phyloP scores from a whole-genome alignment of 192 early-diverging fungal genomes.

The Coemansia sp. region DNA sequence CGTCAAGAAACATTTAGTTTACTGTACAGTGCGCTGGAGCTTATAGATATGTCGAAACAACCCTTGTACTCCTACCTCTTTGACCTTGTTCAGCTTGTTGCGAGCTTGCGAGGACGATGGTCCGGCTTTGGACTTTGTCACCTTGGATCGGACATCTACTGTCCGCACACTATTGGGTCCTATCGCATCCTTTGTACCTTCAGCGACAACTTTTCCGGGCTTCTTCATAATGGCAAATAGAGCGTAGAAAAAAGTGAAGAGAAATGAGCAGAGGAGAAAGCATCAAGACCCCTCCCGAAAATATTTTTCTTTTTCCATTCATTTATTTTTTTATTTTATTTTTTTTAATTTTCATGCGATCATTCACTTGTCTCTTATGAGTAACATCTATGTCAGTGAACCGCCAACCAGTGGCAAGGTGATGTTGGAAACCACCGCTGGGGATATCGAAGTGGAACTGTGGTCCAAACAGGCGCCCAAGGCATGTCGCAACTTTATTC shows the following conservation, averaged over 20 bases:
- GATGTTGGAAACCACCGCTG: slow-evolving; percentile 78
- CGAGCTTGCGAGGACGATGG: slow-evolving; percentile 4
- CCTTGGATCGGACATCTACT: slow-evolving; percentile 4
- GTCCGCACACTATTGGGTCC: not conserved
- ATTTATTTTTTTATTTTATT: not conserved
- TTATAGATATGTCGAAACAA: not conserved
- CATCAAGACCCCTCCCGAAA: not conserved
- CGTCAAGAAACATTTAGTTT: not conserved
- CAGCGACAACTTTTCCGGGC: not conserved
- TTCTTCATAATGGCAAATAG: not conserved
- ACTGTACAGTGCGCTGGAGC: not conserved
- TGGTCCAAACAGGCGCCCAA: slow-evolving; percentile 95
- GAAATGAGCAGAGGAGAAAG: not conserved
- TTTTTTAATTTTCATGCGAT: not conserved
- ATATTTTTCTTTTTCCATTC: not conserved
- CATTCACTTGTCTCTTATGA: slow-evolving; percentile 17
- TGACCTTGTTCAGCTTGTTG: slow-evolving; percentile 32
- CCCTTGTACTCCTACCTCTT: slow-evolving; percentile 13
- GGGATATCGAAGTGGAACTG: slow-evolving; percentile 88
- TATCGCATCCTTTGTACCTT: not conserved
- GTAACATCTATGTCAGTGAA: slow-evolving; percentile 48
- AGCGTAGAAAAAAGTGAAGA: not conserved
- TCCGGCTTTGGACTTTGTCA: slow-evolving; percentile 10
- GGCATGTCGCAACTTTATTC: slow-evolving; percentile 94
- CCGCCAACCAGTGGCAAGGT: slow-evolving; percentile 68